A percentile compares a stretch with the other conserved stretches of the same genome.
Evolutionary conservation across 2,329 filamentous ascomycete species (phyloP).

Genomic region (Penicillium fuscoglaucum): DNA sequence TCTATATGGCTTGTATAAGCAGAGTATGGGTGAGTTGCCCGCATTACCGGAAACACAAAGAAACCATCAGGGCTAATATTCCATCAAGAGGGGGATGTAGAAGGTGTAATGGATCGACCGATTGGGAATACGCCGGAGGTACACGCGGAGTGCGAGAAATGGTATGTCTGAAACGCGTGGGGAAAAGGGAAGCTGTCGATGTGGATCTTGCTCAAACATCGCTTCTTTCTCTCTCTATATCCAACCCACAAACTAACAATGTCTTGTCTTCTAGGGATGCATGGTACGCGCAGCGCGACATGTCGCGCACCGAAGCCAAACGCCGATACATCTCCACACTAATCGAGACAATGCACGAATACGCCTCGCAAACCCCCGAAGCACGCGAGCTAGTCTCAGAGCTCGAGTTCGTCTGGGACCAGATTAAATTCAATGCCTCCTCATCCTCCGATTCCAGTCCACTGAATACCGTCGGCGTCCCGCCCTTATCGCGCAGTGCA

Average conservation of each 20-base stretch:
- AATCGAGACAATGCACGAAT: conserved; percentile 95
- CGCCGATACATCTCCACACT: conserved; percentile 88
- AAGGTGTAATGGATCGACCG: conserved; percentile 88
- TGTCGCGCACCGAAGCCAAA: conserved; percentile 90
- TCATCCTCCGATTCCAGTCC: conserved; percentile 55
- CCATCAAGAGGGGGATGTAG: conserved; percentile 80
- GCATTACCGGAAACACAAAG: neutral
- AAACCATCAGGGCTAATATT: conserved; percentile 15
- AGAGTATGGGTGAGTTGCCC: conserved; percentile 73
- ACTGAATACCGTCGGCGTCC: conserved; percentile 32
- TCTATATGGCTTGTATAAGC: conserved; percentile 97
- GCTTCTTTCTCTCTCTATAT: neutral
- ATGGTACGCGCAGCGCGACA: conserved; percentile 83
- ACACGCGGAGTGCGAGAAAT: conserved; percentile 64
- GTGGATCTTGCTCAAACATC: neutral
- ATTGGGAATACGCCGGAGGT: conserved; percentile 52
- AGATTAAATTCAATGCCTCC: conserved; percentile 81
- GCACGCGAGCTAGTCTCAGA: conserved; percentile 85
- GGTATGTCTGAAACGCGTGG: conserved; percentile 44
- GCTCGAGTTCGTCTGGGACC: conserved; percentile 99
- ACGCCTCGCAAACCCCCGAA: conserved; percentile 78
- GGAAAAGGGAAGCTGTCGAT: neutral
- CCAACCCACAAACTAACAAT: neutral
- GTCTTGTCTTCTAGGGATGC: conserved; percentile 64
- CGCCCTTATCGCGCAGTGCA: conserved; percentile 28